phyloP scores from a whole-genome alignment of 495 filamentous ascomycete species.

The Penicillium diatomitis region DNA sequence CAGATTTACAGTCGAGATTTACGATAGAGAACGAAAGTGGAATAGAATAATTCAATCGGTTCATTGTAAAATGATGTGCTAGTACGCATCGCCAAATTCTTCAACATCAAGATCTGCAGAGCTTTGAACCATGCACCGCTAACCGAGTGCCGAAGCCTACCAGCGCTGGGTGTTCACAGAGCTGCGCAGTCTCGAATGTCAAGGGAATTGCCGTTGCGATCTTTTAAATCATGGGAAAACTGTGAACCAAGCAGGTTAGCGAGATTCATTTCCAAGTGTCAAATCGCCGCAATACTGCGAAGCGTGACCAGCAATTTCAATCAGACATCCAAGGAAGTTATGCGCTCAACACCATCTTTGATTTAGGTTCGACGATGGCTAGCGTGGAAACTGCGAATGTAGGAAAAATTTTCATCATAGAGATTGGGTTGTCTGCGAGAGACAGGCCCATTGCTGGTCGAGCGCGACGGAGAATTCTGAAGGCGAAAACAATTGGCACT shows the following conservation, averaged over 20 bases:
- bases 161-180: too few species aligned
- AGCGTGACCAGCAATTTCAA: conserved; percentile 19
- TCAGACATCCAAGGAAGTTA: conserved; percentile 49
- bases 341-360: conserved; percentile 36
- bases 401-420: conserved; percentile 43
- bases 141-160: too few species aligned
- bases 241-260: conserved; percentile 16
- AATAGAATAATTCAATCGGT: neutral
- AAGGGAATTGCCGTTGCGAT: too few species aligned
- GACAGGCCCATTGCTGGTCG: conserved; percentile 5
- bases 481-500: conserved; percentile 8
- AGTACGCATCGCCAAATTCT: too few species aligned
- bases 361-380: conserved; percentile 41
- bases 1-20: neutral
- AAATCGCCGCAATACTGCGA: neutral
- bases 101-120: too few species aligned
- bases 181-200: too few species aligned
- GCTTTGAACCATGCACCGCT: too few species aligned
- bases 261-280: conserved; percentile 4
- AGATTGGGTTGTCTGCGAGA: conserved; percentile 5
- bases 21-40: neutral
- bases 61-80: neutral
- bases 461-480: conserved; percentile 6
- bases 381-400: conserved; percentile 50
- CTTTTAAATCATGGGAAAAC: neutral